Evolutionary conservation across 2,329 filamentous ascomycete genomes (phyloP).

Genomic region (Fusarium multiceps): DNA sequence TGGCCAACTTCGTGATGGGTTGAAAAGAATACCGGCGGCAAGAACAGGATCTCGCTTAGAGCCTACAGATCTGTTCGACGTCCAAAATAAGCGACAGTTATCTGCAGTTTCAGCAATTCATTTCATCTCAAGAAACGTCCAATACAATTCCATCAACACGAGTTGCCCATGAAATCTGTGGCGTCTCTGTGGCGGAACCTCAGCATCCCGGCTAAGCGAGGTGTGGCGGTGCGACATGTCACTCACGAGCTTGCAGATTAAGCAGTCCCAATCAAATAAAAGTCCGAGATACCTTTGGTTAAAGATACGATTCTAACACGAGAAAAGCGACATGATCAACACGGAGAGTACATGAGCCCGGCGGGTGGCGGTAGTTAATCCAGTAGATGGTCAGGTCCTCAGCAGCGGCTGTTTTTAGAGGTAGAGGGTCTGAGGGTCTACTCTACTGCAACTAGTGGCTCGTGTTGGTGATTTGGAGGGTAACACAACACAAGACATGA

Average conservation of each 20-base stretch:
- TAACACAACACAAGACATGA: conserved; percentile 1
- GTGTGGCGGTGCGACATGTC: conserved; percentile 30
- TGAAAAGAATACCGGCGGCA: conserved; percentile 3
- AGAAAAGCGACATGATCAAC: conserved; percentile 28
- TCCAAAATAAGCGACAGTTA: conserved; percentile 13
- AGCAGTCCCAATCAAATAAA: conserved; percentile 14
- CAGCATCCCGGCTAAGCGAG: conserved; percentile 6
- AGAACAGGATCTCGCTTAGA: conserved; percentile 10
- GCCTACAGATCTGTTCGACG: not conserved
- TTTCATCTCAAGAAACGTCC: not conserved
- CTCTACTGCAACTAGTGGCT: conserved; percentile 6
- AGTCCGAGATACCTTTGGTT: not conserved
- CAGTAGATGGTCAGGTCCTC: conserved; percentile 10
- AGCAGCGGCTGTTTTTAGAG: conserved; percentile 12
- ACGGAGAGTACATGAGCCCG: conserved; percentile 26
- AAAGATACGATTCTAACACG: conserved; percentile 25
- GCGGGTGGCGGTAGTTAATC: conserved; percentile 20
- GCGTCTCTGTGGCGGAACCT: conserved; percentile 15
- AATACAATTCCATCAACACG: conserved; percentile 16
- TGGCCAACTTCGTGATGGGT: not conserved
- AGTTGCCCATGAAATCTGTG: conserved; percentile 16
- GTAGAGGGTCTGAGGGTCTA: not conserved
- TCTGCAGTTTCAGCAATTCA: conserved; percentile 15
- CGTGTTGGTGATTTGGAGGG: conserved; percentile 22
- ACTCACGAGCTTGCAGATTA: not conserved